Conservation (phyloP, 2,329 filamentous ascomycete genomes). For the Zymoseptoria tritici region DNA sequence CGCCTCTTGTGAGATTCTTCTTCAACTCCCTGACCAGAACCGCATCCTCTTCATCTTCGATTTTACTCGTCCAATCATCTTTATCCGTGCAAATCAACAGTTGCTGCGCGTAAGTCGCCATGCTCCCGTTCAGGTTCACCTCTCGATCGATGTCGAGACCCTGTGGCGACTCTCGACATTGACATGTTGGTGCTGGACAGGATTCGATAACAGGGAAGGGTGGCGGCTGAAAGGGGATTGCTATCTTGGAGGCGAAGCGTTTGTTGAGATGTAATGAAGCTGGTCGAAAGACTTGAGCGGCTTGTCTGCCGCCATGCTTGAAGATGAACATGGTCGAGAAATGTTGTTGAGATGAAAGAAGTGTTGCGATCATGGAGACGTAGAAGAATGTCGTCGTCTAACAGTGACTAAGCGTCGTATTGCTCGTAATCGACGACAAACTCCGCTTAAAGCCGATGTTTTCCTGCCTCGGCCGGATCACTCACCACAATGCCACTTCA, state of each 20-base stretch:
- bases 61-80: constrained; percentile 71
- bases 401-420: not conserved
- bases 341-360: not conserved
- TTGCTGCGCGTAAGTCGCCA: constrained; percentile 72
- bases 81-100: constrained; percentile 76
- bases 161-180: constrained; percentile 59
- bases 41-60: constrained; percentile 66
- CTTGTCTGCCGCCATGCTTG: constrained; percentile 17
- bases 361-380: not conserved
- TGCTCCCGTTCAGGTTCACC: constrained; percentile 64
- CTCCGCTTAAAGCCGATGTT: not conserved
- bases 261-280: not conserved
- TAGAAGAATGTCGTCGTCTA: not conserved
- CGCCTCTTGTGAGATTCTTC: constrained; percentile 37
- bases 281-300: constrained; percentile 1
- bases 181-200: constrained; percentile 71
- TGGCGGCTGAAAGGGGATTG: constrained; percentile 26
- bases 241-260: constrained; percentile 24
- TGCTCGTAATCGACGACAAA: not conserved
- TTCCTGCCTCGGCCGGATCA: not conserved
- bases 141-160: constrained; percentile 68
- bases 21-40: constrained; percentile 64
- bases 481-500: not conserved
- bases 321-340: constrained; percentile 21
- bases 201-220: constrained; percentile 42